Base-by-base conservation (phyloP, 257 asterid genomes). In the Cruciata laevipes region DNA sequence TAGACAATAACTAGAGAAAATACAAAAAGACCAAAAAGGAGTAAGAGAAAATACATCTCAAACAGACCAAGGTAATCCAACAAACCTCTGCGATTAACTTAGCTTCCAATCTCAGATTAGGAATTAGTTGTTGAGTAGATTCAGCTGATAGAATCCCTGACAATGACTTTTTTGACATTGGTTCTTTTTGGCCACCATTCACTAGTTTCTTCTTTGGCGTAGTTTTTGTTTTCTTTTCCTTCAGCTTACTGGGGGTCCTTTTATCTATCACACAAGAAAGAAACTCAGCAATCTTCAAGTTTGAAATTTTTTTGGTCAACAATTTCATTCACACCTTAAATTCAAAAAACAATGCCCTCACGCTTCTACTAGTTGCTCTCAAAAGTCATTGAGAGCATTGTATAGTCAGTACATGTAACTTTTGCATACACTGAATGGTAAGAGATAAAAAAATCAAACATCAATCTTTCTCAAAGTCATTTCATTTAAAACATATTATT, bases 81-180 rank as follows among this genome's bases (percentile, higher is more conserved):
- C 76, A 61, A 79, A 93, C 97, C 97, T 90, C 95, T 4, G 99
- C 95, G 38, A 79, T 77, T 71, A 80, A 63, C 72, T 84, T 88
- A 13, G 97, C 96, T 84, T 93, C 99, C 81, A 80, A 79, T 69
- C 95, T 79, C 51, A 88, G 85, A 83, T 88, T 82, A 65, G 97
- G 99, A 76, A 84, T 75, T 30, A 77, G 56, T 40, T 32, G 84
- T 60, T 58, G 14, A 51, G 76, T 74, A 69, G 84, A 83, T 71
- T 81, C 91, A 65, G 80, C 95, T 68, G 35, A 68, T 69, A 76
- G 66, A 71, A 78, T 80, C 70, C 81, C 85, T 76, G 81, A 76
- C 68, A 83, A 78, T 72, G 80, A 72, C 72, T 79, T 80, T 68
- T 74, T 80, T 42, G 63, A 70, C 67, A 79, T 74, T 60, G 71